Base-by-base conservation (phyloP, 495 filamentous ascomycete species). In the Daldinia vernicosa region DNA sequence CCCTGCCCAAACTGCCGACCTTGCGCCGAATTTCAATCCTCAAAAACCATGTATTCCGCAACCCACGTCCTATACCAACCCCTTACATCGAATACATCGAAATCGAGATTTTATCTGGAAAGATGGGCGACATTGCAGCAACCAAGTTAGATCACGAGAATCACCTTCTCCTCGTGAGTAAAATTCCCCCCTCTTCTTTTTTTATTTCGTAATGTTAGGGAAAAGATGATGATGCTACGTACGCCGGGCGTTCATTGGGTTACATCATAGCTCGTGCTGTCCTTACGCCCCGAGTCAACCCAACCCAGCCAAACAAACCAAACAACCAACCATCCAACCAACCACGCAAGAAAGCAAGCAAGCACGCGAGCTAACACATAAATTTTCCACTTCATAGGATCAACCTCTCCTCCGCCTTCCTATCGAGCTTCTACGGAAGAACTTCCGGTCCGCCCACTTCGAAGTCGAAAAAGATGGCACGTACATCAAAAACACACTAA, bases 331-430 rank as follows among this genome's bases (percentile, higher is more conserved):
- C 30, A 11, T 6, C 30, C 8, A 35, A 35, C 32, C 40, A n/a
- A 19, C n/a, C 40, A 47, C 1, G 11, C 17, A 12, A 27, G 2
- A 4, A 28, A 52, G 24, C 0, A 27, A 28, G 1, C 11, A 15
- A n/a, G 12, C 6, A 28, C 11, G 4, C 33, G 12, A 33, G 6
- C 53, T 35, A 37, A 32, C 53, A 17, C 43, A 11, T 22, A 24
- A 4, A 0, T 4, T 24, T 22, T 8, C 24, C 4, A 17, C 35
- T 12, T 11, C 47, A 28, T 58, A 97, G 94, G 95, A 99, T 79
- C 95, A 98, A 88, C 91, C 95, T 26, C 92, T 98, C 67, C 90
- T 99, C 72, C 91, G 93, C 22, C 85, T 98, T 4, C 95, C 95
- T 22, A 88, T 93, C 78, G 95, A 98, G 78, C 89, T 98, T 60